phyloP scores from a whole-genome alignment of 768 basidiomycete species.

The Boletus rufocinnamomeus region DNA sequence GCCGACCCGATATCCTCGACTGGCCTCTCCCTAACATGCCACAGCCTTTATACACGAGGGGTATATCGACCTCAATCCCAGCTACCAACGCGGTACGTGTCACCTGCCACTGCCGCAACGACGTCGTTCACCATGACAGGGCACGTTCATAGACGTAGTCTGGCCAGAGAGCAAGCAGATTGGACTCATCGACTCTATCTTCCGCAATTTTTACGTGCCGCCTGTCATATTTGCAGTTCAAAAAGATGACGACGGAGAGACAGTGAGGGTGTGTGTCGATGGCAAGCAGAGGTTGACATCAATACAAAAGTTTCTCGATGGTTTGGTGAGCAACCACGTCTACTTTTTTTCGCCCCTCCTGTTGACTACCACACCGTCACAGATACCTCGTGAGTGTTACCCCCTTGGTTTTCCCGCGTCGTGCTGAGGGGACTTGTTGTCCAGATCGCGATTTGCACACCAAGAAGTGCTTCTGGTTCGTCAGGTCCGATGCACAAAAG shows the following conservation, averaged over 20 bases:
- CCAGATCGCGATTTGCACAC: slow-evolving; percentile 58
- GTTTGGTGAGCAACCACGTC: slow-evolving; percentile 36
- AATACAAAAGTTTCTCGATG: slow-evolving; percentile 49
- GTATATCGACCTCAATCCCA: slow-evolving; percentile 65
- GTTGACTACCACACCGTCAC: slow-evolving; percentile 13
- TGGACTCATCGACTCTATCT: slow-evolving; percentile 52
- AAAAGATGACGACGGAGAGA: slow-evolving; percentile 43
- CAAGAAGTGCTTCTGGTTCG: slow-evolving; percentile 67
- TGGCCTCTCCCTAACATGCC: slow-evolving; percentile 1
- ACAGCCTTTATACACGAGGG: slow-evolving; percentile 69
- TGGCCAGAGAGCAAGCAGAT: slow-evolving; percentile 73
- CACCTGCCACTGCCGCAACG: background rate
- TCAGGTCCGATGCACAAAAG: slow-evolving; percentile 48
- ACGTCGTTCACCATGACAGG: slow-evolving; percentile 4
- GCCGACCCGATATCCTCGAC: slow-evolving; percentile 14
- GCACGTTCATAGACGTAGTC: slow-evolving; percentile 57
- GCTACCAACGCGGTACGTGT: slow-evolving; percentile 67
- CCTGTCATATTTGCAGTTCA: slow-evolving; percentile 50
- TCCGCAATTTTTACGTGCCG: slow-evolving; percentile 55
- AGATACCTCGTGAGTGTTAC: slow-evolving; percentile 56
- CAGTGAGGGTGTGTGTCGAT: slow-evolving; percentile 48
- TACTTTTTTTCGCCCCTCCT: background rate
- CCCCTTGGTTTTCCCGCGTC: slow-evolving; percentile 3
- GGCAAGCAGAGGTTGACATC: slow-evolving; percentile 56
- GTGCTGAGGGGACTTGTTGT: slow-evolving; percentile 18